Evolutionary conservation across 306 rosid species (phyloP).

Genomic region (Malus domestica): DNA sequence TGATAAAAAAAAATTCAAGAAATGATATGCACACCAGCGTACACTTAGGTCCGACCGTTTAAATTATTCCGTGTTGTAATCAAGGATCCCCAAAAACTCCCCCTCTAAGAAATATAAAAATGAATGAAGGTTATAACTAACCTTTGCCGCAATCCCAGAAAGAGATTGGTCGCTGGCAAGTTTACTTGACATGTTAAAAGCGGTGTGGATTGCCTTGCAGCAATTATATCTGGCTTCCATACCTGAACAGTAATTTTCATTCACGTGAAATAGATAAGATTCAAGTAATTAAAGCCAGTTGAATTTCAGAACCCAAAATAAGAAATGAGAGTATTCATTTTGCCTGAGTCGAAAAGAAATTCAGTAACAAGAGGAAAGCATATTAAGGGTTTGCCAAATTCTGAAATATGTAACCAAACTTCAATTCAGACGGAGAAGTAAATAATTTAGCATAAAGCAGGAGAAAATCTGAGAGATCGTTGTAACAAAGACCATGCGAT

Average conservation of each 20-base stretch:
- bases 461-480: too few species aligned
- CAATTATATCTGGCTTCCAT: conserved; percentile 88
- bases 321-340: not conserved
- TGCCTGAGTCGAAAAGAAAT: not conserved
- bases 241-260: conserved; percentile 37
- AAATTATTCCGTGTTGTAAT: not conserved
- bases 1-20: not conserved
- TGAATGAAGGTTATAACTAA: conserved; percentile 16
- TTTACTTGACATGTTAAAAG: conserved; percentile 46
- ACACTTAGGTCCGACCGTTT: not conserved
- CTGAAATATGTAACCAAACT: not conserved
- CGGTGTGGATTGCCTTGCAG: conserved; percentile 57
- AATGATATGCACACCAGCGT: too few species aligned
- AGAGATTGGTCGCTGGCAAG: conserved; percentile 46
- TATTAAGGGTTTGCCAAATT: not conserved
- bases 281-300: not conserved
- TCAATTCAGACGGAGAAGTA: too few species aligned
- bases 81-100: not conserved
- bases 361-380: not conserved
- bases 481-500: too few species aligned
- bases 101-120: not conserved
- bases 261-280: not conserved
- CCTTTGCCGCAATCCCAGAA: conserved; percentile 57
- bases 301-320: not conserved
- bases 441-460: too few species aligned